Base-by-base conservation (phyloP, 2,329 filamentous ascomycete species). In the Fusarium staphyleae region DNA sequence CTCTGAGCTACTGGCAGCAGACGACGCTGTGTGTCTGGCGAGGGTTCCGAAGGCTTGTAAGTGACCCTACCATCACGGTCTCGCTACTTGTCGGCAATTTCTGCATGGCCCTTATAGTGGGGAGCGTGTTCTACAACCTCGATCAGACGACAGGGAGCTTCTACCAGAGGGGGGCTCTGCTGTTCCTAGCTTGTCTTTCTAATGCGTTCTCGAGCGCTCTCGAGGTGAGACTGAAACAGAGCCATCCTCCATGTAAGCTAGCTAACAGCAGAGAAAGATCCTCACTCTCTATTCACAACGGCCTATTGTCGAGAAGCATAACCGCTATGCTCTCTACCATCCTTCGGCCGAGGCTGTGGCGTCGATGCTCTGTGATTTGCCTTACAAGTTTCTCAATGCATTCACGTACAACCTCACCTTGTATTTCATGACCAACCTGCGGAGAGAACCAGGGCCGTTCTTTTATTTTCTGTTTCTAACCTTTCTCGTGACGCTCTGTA, bases 131-230 rank as follows among this genome's bases (percentile, higher is more conserved):
- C 64, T 84, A 73, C 57, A 76, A 78, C 11, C 70, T 77, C 0
- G 71, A 75, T 0, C 55, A 73, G 14, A 74, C 73, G 10, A 78
- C 79, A 0, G 68, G 66, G 2, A 76, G 74, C 6, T 81, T 83
- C 55, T 77, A 75, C 39, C 70, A 76, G 5, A 75, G 77, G 28
- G 79, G 78, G 3, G 74, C 77, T 3, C 69, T 80, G 13, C 60
- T 83, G 0, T 84, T 84, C 66, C 74, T 83, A 48, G 77, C 78
- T 7, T 71, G 81, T 29, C 60, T 84, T 9, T 74, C 82, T 41
- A 83, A 82, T 55, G 80, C 79, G 2, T 73, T 83, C 8, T 63
- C 65, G 2, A 68, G 68, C 42, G 58, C 67, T 4, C 57, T 72
- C 0, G 70, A 72, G 74, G 64, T 64, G 42, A 32, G 48, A 0